Evolutionary conservation across 2,329 filamentous ascomycete genomes (phyloP).

Genomic region (Colletotrichum ledebouriae): DNA sequence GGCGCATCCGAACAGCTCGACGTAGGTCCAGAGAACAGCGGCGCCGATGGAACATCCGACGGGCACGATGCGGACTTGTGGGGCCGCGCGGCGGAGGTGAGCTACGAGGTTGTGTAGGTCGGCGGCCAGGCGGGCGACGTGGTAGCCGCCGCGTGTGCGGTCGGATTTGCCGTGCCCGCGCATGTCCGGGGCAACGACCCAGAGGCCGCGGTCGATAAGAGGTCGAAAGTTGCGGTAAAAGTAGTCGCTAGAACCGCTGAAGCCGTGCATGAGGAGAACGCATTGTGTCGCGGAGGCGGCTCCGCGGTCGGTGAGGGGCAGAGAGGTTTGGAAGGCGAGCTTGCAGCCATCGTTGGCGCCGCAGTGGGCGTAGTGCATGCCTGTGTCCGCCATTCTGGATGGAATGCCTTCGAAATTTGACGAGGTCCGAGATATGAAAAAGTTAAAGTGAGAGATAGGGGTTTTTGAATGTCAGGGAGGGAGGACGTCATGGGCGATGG

Average conservation of each 20-base stretch:
- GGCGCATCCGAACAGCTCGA: conserved; percentile 53
- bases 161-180: conserved; percentile 55
- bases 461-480: conserved; percentile 14
- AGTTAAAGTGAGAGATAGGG: background rate
- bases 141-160: conserved; percentile 52
- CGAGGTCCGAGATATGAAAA: background rate
- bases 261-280: conserved; percentile 57
- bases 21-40: conserved; percentile 56
- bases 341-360: conserved; percentile 52
- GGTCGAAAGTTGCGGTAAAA: conserved; percentile 52
- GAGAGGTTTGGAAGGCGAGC: conserved; percentile 53
- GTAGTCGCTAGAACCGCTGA: conserved; percentile 56
- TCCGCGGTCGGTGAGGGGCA: conserved; percentile 44
- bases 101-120: conserved; percentile 52
- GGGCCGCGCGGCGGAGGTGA: conserved; percentile 44
- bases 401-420: background rate
- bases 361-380: conserved; percentile 49
- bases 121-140: conserved; percentile 56
- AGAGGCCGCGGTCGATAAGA: conserved; percentile 47
- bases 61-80: conserved; percentile 46
- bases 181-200: conserved; percentile 56
- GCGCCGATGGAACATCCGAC: conserved; percentile 58
- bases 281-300: conserved; percentile 41
- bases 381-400: conserved; percentile 34
- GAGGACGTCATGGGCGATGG: conserved; percentile 30